These are phyloP conservation scores for Tephrocybe rancida DNA, from an alignment of 768 basidiomycete species.

Conservation along the genomic window DNA sequence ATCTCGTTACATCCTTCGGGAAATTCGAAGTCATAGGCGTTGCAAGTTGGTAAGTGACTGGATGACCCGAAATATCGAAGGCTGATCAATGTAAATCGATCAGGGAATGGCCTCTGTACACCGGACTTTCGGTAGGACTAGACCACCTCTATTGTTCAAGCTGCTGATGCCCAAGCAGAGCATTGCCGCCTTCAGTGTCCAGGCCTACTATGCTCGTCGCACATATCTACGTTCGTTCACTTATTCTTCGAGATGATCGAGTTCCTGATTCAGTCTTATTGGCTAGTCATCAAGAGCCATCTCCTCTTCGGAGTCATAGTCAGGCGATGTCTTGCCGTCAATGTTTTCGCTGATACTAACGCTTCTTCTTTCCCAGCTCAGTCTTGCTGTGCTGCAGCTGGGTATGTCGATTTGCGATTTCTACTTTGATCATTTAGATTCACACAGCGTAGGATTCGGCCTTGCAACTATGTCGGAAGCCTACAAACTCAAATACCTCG, in stretches of 20 bases:
- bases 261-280: too few relatives aligned
- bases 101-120: slow-evolving; percentile 3
- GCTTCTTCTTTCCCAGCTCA: too few relatives aligned
- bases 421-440: too few relatives aligned
- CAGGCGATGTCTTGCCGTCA: too few relatives aligned
- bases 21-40: background rate
- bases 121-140: background rate
- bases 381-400: too few relatives aligned
- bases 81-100: too few relatives aligned
- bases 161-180: background rate
- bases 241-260: too few relatives aligned
- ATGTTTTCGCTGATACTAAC: too few relatives aligned
- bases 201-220: slow-evolving; percentile 1
- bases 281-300: too few relatives aligned
- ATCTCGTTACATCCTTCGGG: background rate
- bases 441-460: slow-evolving; percentile 1
- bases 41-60: slow-evolving; percentile 2
- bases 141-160: background rate
- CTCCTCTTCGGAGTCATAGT: too few relatives aligned
- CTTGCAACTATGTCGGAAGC: slow-evolving; percentile 1
- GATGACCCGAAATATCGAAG: too few relatives aligned
- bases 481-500: background rate
- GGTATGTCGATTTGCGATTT: too few relatives aligned
- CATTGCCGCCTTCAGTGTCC: background rate
- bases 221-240: background rate